Conservation (phyloP, 148 eudicot genomes). For the Silene latifolia region DNA sequence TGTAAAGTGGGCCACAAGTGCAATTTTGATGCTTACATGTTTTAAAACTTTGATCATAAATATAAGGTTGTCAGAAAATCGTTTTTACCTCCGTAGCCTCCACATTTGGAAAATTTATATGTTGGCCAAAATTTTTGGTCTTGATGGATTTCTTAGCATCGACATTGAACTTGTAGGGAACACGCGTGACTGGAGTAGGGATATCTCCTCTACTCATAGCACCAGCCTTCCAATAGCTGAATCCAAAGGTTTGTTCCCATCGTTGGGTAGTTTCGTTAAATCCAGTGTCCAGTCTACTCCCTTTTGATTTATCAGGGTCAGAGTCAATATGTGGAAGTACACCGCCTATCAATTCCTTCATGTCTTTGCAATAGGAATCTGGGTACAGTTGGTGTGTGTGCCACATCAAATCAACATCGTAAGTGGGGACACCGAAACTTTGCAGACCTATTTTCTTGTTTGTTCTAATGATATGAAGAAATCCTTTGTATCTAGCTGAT, state of each 20-base stretch:
- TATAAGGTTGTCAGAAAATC: not conserved
- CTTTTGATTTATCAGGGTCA: slow-evolving; percentile 80
- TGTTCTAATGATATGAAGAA: slow-evolving; percentile 68
- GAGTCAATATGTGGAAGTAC: slow-evolving; percentile 89
- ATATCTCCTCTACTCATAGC: slow-evolving; percentile 72
- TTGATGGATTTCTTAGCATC: slow-evolving; percentile 28
- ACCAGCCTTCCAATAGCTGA: slow-evolving; percentile 88
- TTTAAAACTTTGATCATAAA: too few relatives aligned
- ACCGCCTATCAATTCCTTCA: slow-evolving; percentile 48
- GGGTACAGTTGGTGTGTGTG: slow-evolving; percentile 91
- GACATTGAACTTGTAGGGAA: slow-evolving; percentile 34
- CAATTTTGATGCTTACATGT: too few relatives aligned
- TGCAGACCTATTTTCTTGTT: slow-evolving; percentile 52
- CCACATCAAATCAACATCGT: slow-evolving; percentile 95
- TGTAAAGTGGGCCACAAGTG: too few relatives aligned
- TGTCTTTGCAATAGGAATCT: slow-evolving; percentile 60
- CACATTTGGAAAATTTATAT: slow-evolving; percentile 33
- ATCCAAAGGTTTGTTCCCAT: slow-evolving; percentile 74
- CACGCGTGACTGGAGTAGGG: slow-evolving; percentile 55
- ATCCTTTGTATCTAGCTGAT: slow-evolving; percentile 90
- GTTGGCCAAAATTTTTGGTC: slow-evolving; percentile 19
- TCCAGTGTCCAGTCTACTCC: slow-evolving; percentile 71
- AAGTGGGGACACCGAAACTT: slow-evolving; percentile 77
- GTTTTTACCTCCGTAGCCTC: slow-evolving; percentile 66
- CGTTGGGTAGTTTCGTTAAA: slow-evolving; percentile 65